Base-by-base conservation (phyloP, 441 rosid genomes). In the Raphanus hybrid region DNA sequence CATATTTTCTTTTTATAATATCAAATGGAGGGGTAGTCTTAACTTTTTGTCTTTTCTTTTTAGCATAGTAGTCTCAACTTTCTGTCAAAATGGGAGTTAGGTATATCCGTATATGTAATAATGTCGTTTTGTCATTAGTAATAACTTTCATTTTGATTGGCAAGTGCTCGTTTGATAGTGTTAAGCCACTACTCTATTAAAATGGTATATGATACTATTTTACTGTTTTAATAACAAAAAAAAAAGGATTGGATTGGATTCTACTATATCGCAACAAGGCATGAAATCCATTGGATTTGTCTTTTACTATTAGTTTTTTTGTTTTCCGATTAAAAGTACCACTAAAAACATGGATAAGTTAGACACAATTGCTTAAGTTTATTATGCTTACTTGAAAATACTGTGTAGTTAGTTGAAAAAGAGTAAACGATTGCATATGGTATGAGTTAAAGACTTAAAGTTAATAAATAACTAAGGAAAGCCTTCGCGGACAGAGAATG, bases 121-220 rank as follows among this genome's bases (percentile, higher is more conserved):
- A 71, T 72, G 45, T 71, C 68, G 15, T 34, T 66, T 65, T 71
- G 65, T 77, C 67, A 50, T 50, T 70, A 70, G 75, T 76, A 39
- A 37, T 52, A 26, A 27, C 29, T 70, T 69, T 76, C 5, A 1
- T 39, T 37, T 15, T 63, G 35, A 37, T 26, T 54, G 64, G 2
- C 26, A 41, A n/a, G 39, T 67, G 26, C 45, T 62, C 41, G 6
- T 16, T 27, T 61, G 27, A 20, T 57, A 57, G 27, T 61, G 41
- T 3, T 12, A 66, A 67, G 12, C n/a, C 59, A 48, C 32, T 45
- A 45, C 37, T 50, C 16, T 14, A n/a, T 14, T 50, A 14, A 50
- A 50, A 14, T 14, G 14, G 15, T 12, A 12, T 45, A 45, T 45
- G 15, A 45, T 45, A 45, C 6, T 4, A 11, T 45, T 45, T 45